Evolutionary conservation across 2,329 filamentous ascomycete genomes (phyloP).

Genomic region (Trichoderma hamatum): DNA sequence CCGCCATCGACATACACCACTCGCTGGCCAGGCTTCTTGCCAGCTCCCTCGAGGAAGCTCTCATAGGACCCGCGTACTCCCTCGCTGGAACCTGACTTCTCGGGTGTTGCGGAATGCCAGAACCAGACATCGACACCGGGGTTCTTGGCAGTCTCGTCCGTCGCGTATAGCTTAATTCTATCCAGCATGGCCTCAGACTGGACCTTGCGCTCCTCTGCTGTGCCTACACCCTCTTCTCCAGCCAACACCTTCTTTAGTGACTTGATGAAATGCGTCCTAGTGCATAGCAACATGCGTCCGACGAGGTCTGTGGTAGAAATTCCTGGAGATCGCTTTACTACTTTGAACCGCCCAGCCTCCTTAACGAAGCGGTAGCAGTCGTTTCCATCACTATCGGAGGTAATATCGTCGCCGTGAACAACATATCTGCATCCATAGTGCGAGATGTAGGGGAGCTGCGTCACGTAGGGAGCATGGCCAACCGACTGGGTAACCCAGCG

Average conservation of each 20-base stretch:
- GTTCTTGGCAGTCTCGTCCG: conserved; percentile 76
- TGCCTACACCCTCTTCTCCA: conserved; percentile 73
- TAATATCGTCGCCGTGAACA: conserved; percentile 96
- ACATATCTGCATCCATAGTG: conserved; percentile 96
- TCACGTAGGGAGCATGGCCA: conserved; percentile 90
- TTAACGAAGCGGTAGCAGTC: conserved; percentile 99
- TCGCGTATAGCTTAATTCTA: conserved; percentile 83
- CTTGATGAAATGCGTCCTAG: conserved; percentile 89
- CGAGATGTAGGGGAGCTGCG: conserved; percentile 87
- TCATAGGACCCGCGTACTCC: conserved; percentile 67
- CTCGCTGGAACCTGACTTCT: conserved; percentile 45
- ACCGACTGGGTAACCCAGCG: conserved; percentile 89
- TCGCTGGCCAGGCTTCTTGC: conserved; percentile 74
- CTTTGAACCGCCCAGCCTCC: conserved; percentile 88
- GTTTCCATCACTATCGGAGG: conserved; percentile 87
- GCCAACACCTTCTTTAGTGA: conserved; percentile 70
- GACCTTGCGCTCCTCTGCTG: conserved; percentile 64
- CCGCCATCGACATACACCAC: conserved; percentile 96
- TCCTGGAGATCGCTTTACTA: conserved; percentile 92
- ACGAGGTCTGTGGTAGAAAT: conserved; percentile 99
- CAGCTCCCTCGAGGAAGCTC: conserved; percentile 70
- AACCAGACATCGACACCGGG: conserved; percentile 86
- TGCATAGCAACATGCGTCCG: conserved; percentile 94
- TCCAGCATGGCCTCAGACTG: conserved; percentile 71
- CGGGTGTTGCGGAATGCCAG: conserved; percentile 65